Evolutionary conservation across 2,329 filamentous ascomycete species (phyloP).

Genomic region (Stromatinia cepivora): DNA sequence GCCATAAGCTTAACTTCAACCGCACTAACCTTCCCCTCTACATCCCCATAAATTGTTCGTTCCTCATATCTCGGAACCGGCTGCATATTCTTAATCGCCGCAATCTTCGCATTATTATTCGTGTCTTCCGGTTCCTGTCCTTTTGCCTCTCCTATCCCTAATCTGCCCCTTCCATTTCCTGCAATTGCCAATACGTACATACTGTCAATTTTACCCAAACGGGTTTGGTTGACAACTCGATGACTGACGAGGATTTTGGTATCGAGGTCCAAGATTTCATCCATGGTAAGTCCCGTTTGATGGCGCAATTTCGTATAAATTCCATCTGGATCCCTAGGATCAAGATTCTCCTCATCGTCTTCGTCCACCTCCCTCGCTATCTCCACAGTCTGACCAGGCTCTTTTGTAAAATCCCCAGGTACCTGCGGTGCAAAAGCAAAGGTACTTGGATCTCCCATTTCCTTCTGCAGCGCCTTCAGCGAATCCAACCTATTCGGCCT

Average conservation of each 20-base stretch:
- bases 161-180: constrained; percentile 80
- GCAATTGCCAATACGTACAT: constrained; percentile 76
- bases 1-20: constrained; percentile 78
- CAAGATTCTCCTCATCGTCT: constrained; percentile 30
- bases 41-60: constrained; percentile 84
- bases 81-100: constrained; percentile 87
- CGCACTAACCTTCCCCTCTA: constrained; percentile 83
- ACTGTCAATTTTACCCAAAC: constrained; percentile 88
- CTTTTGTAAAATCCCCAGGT: constrained; percentile 31
- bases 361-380: constrained; percentile 25
- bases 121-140: constrained; percentile 71
- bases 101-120: constrained; percentile 69
- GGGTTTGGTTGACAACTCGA: constrained; percentile 85
- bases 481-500: constrained; percentile 30
- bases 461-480: constrained; percentile 31
- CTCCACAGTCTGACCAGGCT: constrained; percentile 16
- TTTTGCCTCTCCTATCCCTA: constrained; percentile 91
- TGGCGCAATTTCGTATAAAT: constrained; percentile 44
- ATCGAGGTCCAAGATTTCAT: constrained; percentile 56
- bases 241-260: constrained; percentile 74
- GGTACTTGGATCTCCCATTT: constrained; percentile 30
- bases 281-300: constrained; percentile 55
- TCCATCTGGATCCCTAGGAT: constrained; percentile 41
- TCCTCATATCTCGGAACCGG: constrained; percentile 91
- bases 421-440: constrained; percentile 34